Evolutionary conservation across 331 rosid genomes (phyloP), one percentile per base, ranked within the genome.

Genomic region (Pyracantha coccinea): DNA sequence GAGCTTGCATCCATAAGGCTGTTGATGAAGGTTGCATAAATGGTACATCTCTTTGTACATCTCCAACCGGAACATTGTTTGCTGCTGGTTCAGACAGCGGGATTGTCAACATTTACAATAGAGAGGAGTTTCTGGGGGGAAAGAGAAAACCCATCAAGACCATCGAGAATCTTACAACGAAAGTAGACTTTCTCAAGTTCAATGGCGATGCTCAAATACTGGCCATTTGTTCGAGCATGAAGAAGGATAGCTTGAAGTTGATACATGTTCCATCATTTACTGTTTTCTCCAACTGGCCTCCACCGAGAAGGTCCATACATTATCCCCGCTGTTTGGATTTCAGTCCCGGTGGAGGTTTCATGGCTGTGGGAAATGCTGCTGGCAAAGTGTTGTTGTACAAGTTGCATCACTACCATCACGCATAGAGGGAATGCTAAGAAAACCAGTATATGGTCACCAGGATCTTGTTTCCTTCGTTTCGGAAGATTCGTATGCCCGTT

Each of bases 41-140:
- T 47, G 80, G 93, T 31, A 91, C 96, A 7, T 57, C 92, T 24
- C 89, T 94, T 4, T 86, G 89, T 53, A 85, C 97, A 57, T 88
- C 96, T 44, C 84, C 95, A 6, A 78, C 78, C 5, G 93, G 92
- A 65, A 59, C 82, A 55, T 75, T 82, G 83, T 88, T 93, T 60
- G 98, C 96, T 33, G 91, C 98, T 59, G 96, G 95, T 83, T 92
- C 98, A n/a, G 82, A 82, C 71, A 87, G 91, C 19, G 98, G 98
- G 67, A 81, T 91, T 68, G 95, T 91, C 77, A 94, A 94, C 68
- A 27, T 94, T 63, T 94, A 94, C 82, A 87, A 87, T 38, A 85
- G 89, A 53, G 94, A 86, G 32, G 95, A 91, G 73, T 89, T 89
- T 73, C 81, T 89, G 8, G 95, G 97, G 16, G 98, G 98, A 17